Evolutionary conservation across 1,284 basidiomycete species (phyloP), one percentile per base, ranked within the genome.

Genomic region (Marasmius tenuissimus): DNA sequence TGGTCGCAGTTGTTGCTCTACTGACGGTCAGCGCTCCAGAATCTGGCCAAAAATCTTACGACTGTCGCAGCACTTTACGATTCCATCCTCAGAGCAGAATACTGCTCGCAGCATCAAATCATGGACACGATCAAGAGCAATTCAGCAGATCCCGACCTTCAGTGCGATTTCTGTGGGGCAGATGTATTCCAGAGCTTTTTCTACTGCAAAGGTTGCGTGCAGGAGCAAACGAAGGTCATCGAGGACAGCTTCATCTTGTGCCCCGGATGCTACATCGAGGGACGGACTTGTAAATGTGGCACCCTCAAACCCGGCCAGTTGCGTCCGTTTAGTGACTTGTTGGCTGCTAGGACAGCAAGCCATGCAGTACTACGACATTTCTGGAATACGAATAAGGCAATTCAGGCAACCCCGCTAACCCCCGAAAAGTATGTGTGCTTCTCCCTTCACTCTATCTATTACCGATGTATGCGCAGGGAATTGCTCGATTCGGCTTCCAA

Each of bases 111-210:
- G 47, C 69, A 81, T 59, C 62, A 65, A n/a, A 62, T 64, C 10
- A 69, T 84, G 61, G 64, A 39, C 16, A 50, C 14, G 1, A 34
- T 45, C 39, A 67, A 66, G 47, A 59, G 66, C 27, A 69, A 58
- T 37, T 54, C 39, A 45, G 62, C 64, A n/a, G 51, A 51, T 8
- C 38, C 49, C 1, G 67, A 73, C 62, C 58, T 75, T n/a, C 72
- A 73, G 1, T 93, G 91, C 68, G 90, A 93, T 70, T 92, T 89
- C 70, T 93, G 91, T 66, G 86, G 85, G 12, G 83, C 82, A 1
- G 91, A 93, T 67, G 84, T 93, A 61, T 93, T 92, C 66, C 86
- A 91, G 66, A 87, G 87, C 63, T 92, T 87, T 70, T 89, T 93
- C 65, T 86, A 89, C 69, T 93, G 91, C 68, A 66, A 69, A 6